Evolutionary conservation across 2,329 filamentous ascomycete genomes (phyloP).

Genomic region (Sporothrix variecibatus): DNA sequence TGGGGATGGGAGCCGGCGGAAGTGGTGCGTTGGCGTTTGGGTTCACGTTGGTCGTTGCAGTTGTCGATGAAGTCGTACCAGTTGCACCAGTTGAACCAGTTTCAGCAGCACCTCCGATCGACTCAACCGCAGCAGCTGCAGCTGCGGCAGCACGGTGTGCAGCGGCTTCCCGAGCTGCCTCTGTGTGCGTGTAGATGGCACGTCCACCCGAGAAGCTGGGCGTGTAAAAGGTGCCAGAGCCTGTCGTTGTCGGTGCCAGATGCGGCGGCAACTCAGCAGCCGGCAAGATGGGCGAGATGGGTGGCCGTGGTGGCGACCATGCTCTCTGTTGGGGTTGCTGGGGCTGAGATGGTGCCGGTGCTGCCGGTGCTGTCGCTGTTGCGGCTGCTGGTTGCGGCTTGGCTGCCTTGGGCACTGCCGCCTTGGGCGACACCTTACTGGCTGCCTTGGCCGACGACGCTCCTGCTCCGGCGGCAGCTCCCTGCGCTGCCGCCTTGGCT

Average conservation of each 20-base stretch:
- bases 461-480: neutral
- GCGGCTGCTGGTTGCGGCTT: constrained; percentile 4
- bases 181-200: constrained; percentile 28
- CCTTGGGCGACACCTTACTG: neutral
- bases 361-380: neutral
- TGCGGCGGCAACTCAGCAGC: constrained; percentile 36
- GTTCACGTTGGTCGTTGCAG: neutral
- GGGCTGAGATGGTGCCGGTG: neutral
- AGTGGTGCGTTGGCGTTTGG: constrained; percentile 27
- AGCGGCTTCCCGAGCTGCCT: constrained; percentile 25
- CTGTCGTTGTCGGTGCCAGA: constrained; percentile 41
- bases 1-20: constrained; percentile 53
- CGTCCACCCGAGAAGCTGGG: constrained; percentile 30
- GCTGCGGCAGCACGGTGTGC: constrained; percentile 12
- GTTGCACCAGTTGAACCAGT: neutral
- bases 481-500: neutral
- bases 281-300: constrained; percentile 59
- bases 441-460: neutral
- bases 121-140: neutral
- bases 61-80: neutral
- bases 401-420: neutral
- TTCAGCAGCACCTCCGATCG: neutral
- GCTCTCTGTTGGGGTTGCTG: constrained; percentile 34
- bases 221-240: constrained; percentile 31
- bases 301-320: constrained; percentile 51